Percentiles rank a stretch among this genome's conserved stretches.
Conservation (phyloP, 495 filamentous ascomycete species). For the Copromyces sp. region DNA sequence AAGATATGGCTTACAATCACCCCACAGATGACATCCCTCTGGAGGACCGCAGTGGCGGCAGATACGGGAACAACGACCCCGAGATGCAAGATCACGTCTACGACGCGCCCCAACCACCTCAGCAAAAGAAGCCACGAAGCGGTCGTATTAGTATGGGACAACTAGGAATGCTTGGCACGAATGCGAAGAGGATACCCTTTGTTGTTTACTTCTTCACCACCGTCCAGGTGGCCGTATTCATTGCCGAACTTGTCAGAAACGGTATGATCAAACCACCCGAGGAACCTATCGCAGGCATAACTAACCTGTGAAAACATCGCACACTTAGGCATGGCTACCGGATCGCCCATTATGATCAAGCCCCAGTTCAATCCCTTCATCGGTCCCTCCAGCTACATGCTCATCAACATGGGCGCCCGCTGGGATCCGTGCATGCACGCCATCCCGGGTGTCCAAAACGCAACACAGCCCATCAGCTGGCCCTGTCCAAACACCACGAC, state of each 20-base stretch:
- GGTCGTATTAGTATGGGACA: conserved; percentile 33
- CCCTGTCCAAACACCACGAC: conserved; percentile 70
- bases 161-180: conserved; percentile 37
- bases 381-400: conserved; percentile 77
- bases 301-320: neutral
- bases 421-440: conserved; percentile 94
- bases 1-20: conserved; percentile 26
- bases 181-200: conserved; percentile 58
- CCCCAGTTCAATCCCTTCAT: conserved; percentile 95
- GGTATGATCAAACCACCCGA: conserved; percentile 39
- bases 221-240: conserved; percentile 78
- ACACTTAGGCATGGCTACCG: conserved; percentile 43
- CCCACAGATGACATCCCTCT: conserved; percentile 60
- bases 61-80: conserved; percentile 20
- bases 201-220: conserved; percentile 72
- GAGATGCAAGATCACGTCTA: conserved; percentile 44
- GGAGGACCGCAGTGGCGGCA: conserved; percentile 32
- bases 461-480: conserved; percentile 34
- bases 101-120: conserved; percentile 21
- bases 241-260: conserved; percentile 76
- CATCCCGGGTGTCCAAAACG: conserved; percentile 52
- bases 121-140: conserved; percentile 18
- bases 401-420: conserved; percentile 93
- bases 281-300: neutral
- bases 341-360: conserved; percentile 72